Conservation (phyloP, 192 early-diverging fungal species). For the Phlyctochytrium planicorne region DNA sequence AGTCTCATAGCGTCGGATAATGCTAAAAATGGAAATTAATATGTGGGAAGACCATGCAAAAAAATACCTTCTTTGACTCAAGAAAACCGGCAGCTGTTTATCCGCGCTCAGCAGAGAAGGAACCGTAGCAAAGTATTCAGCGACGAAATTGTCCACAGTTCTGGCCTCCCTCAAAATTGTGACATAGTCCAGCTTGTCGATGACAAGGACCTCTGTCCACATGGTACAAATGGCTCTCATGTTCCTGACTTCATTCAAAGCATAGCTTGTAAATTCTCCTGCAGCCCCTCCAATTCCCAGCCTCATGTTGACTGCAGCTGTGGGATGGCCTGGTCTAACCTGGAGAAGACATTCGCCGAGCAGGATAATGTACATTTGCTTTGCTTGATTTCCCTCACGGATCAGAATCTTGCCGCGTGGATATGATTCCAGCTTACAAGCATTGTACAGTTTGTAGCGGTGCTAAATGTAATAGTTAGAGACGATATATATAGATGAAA, state of each 20-base stretch:
- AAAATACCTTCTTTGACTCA: conserved; percentile 24
- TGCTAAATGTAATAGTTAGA: conserved; percentile 5
- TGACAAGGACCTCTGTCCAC: conserved; percentile 14
- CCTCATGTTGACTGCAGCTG: conserved; percentile 7
- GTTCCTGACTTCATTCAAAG: conserved; percentile 7
- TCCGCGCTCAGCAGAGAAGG: conserved; percentile 24
- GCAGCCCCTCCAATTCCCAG: conserved; percentile 15
- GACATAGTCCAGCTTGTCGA: conserved; percentile 26
- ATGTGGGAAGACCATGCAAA: not conserved
- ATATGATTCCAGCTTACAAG: conserved; percentile 20
- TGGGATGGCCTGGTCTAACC: conserved; percentile 16
- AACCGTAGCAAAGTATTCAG: conserved; percentile 26
- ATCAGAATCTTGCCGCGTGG: conserved; percentile 23
- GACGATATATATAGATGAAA: not conserved
- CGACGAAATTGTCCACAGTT: conserved; percentile 18
- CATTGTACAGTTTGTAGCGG: conserved; percentile 32
- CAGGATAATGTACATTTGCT: conserved; percentile 20
- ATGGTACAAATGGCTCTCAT: conserved; percentile 20
- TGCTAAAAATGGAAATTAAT: conserved; percentile 4
- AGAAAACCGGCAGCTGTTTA: not conserved
- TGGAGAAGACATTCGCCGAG: conserved; percentile 25
- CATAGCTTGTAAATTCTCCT: conserved; percentile 13
- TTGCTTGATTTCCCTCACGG: conserved; percentile 23
- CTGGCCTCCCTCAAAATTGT: conserved; percentile 21
- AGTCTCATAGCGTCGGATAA: conserved; percentile 19